phyloP scores from a whole-genome alignment of 2,329 filamentous ascomycete species.

The Ustulina deusta region DNA sequence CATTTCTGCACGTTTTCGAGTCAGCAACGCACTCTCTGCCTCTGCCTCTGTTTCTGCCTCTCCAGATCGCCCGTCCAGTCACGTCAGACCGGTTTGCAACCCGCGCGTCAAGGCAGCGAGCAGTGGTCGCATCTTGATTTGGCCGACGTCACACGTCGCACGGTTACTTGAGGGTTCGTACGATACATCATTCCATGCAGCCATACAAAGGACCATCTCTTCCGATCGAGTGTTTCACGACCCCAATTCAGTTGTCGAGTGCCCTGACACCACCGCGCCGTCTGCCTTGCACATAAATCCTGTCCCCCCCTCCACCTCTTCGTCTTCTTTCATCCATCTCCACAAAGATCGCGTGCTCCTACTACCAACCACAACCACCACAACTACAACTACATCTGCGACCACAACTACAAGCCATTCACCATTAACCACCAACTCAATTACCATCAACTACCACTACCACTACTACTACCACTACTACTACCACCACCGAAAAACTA shows the following conservation, averaged over 20 bases:
- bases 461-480: not conserved
- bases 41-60: not conserved
- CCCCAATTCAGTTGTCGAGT: conserved; percentile 4
- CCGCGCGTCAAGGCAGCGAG: not conserved
- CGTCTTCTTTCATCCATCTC: conserved; percentile 29
- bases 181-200: conserved; percentile 39
- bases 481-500: not conserved
- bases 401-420: not conserved
- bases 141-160: conserved; percentile 31
- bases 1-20: conserved; percentile 31
- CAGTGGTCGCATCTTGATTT: conserved; percentile 20
- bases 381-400: not conserved
- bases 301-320: not conserved
- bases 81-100: not conserved
- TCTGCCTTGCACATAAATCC: conserved; percentile 18
- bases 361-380: conserved; percentile 3
- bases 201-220: conserved; percentile 39
- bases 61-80: not conserved
- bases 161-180: conserved; percentile 33
- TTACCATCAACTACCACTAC: not conserved
- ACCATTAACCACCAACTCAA: not conserved
- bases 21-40: conserved; percentile 28
- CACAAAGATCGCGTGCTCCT: conserved; percentile 33
- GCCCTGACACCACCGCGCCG: conserved; percentile 2
- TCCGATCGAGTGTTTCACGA: conserved; percentile 34